Evolutionary conservation across 352 stramenopile genomes (phyloP), one percentile per base, ranked within the genome.

Genomic region (Phytophthora pinifolia): DNA sequence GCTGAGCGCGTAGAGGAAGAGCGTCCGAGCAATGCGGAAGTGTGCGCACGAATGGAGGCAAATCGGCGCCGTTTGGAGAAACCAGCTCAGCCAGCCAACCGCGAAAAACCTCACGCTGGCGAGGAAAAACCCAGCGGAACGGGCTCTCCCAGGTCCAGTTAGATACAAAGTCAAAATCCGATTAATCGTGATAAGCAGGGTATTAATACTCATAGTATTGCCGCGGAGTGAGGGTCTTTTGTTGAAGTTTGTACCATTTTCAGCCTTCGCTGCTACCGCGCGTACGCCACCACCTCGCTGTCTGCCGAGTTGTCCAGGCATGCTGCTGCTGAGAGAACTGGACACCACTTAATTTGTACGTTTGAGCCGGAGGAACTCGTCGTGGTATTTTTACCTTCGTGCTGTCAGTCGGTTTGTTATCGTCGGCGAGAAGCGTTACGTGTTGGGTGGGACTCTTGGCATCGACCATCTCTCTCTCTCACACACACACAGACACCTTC

Each of bases 21-120:
- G 44, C 36, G 41, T 37, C 20, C 41, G 37, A 41, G 49, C 9
- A 43, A 61, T 66, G 62, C 47, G 60, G 46, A 67, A 70, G 60
- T 63, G 65, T 43, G 44, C 58, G 53, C 47, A 46, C 58, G 53
- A 67, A 70, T 70, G 65, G 65, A 62, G 32, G 54, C 60, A 48
- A 50, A 51, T 54, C 15, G 45, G 45, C 44, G 44, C 42, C 47
- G 47, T 44, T 59, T 61, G 34, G 31, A 45, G 49, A 67, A 42
- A 44, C 35, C 33, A 58, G 54, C 61, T 54, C 65, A 70, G 61
- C 66, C 66, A 74, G 59, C 56, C 65, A 74, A 67, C 32, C 22
- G 8, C 13, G 38, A 55, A 71, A 67, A 71, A 71, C 62, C 62
- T 71, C 37, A 52, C 13, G 10, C 1, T 18, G 14, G 22, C 10